These are phyloP conservation scores for Dactylellina cionopaga DNA, from an alignment of 2,329 filamentous ascomycete genomes.

Conservation along the genomic window DNA sequence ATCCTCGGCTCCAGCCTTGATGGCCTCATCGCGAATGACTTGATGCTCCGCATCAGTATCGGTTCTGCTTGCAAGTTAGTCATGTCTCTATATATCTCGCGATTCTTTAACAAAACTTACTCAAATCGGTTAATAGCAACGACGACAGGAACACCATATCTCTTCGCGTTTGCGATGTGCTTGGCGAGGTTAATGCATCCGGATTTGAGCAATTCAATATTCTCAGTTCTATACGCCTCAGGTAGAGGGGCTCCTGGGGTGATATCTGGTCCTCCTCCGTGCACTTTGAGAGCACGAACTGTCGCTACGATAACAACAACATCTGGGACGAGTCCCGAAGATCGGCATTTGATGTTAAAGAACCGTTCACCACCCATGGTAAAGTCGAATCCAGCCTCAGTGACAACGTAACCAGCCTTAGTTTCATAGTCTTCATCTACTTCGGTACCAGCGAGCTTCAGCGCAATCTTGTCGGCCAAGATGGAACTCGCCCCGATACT, in stretches of 20 bases:
- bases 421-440: constrained; percentile 82
- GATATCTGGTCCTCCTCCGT: constrained; percentile 95
- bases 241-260: constrained; percentile 84
- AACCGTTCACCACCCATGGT: constrained; percentile 99
- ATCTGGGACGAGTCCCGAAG: constrained; percentile 90
- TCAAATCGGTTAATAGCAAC: constrained; percentile 97
- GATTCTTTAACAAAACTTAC: constrained; percentile 8
- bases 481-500: constrained; percentile 96
- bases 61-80: constrained; percentile 63
- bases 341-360: constrained; percentile 99
- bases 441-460: constrained; percentile 96
- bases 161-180: constrained; percentile 89
- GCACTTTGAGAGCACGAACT: constrained; percentile 93
- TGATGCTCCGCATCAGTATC: constrained; percentile 92
- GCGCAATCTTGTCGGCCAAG: constrained; percentile 89
- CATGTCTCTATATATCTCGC: background rate
- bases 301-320: constrained; percentile 95
- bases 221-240: constrained; percentile 90
- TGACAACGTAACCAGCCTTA: constrained; percentile 92
- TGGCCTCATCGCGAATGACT: constrained; percentile 87
- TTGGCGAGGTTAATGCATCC: constrained; percentile 95
- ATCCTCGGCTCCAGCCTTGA: constrained; percentile 91
- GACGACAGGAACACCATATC: constrained; percentile 90
- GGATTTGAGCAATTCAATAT: constrained; percentile 85
- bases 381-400: constrained; percentile 98